Percentiles rank a stretch among this genome's conserved stretches.
Conservation (phyloP, 164 flowering plant genomes). For the Taxillus chinensis region DNA sequence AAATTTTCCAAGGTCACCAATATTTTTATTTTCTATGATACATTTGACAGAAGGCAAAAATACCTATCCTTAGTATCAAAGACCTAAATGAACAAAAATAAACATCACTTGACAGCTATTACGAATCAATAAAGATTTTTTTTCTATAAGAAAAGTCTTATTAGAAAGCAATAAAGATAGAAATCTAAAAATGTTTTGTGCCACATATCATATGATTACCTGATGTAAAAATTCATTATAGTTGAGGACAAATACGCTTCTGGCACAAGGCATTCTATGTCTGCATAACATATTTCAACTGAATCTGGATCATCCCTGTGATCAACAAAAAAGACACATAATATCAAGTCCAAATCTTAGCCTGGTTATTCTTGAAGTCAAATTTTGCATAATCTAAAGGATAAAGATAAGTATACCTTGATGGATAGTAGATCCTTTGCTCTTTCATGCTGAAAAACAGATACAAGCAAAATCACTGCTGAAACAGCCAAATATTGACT, state of each 20-base stretch:
- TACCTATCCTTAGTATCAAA: too few species aligned
- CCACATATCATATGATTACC: slow-evolving; percentile 24
- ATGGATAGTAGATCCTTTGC: slow-evolving; percentile 66
- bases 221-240: slow-evolving; percentile 84
- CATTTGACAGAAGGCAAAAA: too few species aligned
- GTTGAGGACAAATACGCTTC: slow-evolving; percentile 57
- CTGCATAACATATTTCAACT: slow-evolving; percentile 54
- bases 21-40: too few species aligned
- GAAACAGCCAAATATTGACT: neutral
- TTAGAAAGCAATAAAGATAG: too few species aligned
- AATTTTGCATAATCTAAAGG: neutral
- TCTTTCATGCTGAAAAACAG: slow-evolving; percentile 36
- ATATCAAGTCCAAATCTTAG: neutral
- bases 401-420: slow-evolving; percentile 42
- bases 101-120: too few species aligned
- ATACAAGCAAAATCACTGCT: neutral
- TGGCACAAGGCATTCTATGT: slow-evolving; percentile 66
- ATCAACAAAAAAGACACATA: slow-evolving; percentile 8
- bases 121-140: too few species aligned
- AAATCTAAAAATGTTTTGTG: too few species aligned
- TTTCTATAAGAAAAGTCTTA: too few species aligned
- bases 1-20: too few species aligned
- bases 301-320: slow-evolving; percentile 69
- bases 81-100: too few species aligned
- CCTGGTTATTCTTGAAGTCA: neutral